Conservation (phyloP, 2,329 filamentous ascomycete genomes). For the Xylariaceae sp. region DNA sequence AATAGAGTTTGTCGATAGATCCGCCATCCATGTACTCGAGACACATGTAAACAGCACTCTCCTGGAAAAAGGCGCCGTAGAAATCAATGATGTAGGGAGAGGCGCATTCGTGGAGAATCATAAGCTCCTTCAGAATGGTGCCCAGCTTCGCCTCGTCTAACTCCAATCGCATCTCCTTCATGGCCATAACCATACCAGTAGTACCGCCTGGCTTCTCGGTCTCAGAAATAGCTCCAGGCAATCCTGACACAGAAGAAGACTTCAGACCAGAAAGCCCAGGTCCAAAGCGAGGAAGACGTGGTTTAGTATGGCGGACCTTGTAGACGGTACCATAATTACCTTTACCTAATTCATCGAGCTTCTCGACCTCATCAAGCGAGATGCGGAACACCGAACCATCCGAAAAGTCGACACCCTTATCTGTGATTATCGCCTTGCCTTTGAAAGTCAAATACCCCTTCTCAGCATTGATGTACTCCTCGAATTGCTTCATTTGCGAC, state of each 20-base stretch:
- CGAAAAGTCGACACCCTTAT: slow-evolving; percentile 86
- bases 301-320: slow-evolving; percentile 83
- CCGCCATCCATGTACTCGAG: slow-evolving; percentile 99
- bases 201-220: slow-evolving; percentile 35
- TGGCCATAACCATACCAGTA: slow-evolving; percentile 87
- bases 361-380: slow-evolving; percentile 88
- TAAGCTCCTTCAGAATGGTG: slow-evolving; percentile 94
- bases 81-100: slow-evolving; percentile 98
- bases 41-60: slow-evolving; percentile 97
- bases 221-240: slow-evolving; percentile 25
- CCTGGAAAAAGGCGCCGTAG: slow-evolving; percentile 97
- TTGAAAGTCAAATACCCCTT: slow-evolving; percentile 90
- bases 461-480: slow-evolving; percentile 84
- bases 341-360: slow-evolving; percentile 88
- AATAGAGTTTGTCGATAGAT: slow-evolving; percentile 93
- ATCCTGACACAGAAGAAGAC: slow-evolving; percentile 33
- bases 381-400: slow-evolving; percentile 89
- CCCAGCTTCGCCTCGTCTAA: slow-evolving; percentile 95
- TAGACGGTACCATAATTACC: slow-evolving; percentile 98
- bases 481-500: slow-evolving; percentile 56
- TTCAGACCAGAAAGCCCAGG: slow-evolving; percentile 51
- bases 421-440: slow-evolving; percentile 85
- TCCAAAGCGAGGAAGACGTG: slow-evolving; percentile 52
- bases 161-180: slow-evolving; percentile 97
- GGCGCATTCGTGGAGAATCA: slow-evolving; percentile 90